phyloP scores from a whole-genome alignment of 129 eudicot species.

The Flaveria trinervia region DNA sequence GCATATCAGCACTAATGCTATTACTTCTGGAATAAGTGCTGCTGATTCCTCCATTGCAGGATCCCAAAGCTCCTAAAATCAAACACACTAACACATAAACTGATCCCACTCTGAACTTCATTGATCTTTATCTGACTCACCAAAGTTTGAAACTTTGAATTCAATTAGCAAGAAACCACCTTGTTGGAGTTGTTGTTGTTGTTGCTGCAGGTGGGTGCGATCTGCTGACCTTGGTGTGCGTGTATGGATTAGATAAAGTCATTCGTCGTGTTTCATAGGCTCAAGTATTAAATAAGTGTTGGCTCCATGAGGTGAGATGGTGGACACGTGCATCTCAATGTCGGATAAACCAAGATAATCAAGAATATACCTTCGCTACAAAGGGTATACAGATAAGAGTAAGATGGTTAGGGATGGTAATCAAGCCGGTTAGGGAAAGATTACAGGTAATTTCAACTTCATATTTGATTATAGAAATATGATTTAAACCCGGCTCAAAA shows the following conservation, averaged over 20 bases:
- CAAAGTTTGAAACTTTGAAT: background rate
- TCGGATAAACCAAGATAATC: constrained; percentile 1
- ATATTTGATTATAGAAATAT: too few relatives aligned
- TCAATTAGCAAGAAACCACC: constrained; percentile 10
- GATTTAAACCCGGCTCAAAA: too few relatives aligned
- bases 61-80: constrained; percentile 34
- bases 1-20: constrained; percentile 66
- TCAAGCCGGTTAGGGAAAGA: too few relatives aligned
- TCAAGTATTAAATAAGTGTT: background rate
- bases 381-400: constrained; percentile 5
- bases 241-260: constrained; percentile 19
- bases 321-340: constrained; percentile 11
- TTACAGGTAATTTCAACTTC: too few relatives aligned
- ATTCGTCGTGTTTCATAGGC: background rate
- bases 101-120: constrained; percentile 27
- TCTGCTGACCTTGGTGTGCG: constrained; percentile 24
- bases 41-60: constrained; percentile 56
- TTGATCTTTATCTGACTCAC: constrained; percentile 15
- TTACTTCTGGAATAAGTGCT: constrained; percentile 53
- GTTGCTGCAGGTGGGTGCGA: background rate
- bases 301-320: background rate
- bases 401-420: too few relatives aligned
- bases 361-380: constrained; percentile 17
- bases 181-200: background rate
- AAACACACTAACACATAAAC: constrained; percentile 34